A percentile compares a stretch with the other conserved stretches of the same genome.
phyloP scores from a whole-genome alignment of 768 basidiomycete genomes.

The Russula foetens region DNA sequence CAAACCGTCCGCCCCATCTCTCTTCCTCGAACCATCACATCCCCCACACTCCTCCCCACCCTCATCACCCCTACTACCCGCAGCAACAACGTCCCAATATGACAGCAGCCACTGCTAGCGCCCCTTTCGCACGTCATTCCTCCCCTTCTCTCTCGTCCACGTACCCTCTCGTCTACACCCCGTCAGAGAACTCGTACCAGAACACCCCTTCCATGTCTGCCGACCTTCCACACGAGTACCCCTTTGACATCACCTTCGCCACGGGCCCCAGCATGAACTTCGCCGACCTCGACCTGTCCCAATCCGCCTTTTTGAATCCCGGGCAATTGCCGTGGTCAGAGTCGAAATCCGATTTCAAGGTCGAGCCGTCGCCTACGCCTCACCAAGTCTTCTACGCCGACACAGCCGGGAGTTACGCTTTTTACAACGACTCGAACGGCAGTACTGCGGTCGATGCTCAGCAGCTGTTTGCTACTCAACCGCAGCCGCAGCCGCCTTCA shows the following conservation, averaged over 20 bases:
- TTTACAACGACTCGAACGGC: constrained; percentile 10
- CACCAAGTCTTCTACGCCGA: constrained; percentile 9
- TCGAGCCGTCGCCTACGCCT: background rate
- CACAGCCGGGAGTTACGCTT: constrained; percentile 8
- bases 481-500: constrained; percentile 1
- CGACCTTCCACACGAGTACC: constrained; percentile 13
- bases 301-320: constrained; percentile 9
- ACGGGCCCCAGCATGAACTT: constrained; percentile 1
- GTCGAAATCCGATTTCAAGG: constrained; percentile 8
- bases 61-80: background rate
- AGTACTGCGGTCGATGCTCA: constrained; percentile 4
- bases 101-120: background rate
- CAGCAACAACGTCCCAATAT: background rate
- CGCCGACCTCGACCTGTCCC: constrained; percentile 9
- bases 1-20: constrained; percentile 12
- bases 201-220: background rate
- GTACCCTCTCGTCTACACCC: constrained; percentile 12
- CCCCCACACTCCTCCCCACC: constrained; percentile 8
- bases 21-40: background rate
- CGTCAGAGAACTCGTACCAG: constrained; percentile 6
- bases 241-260: constrained; percentile 10
- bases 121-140: background rate
- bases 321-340: constrained; percentile 15
- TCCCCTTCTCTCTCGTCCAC: constrained; percentile 7
- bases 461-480: constrained; percentile 8